Percentiles rank a stretch among this genome's conserved stretches.
Evolutionary conservation across 768 basidiomycete species (phyloP).

Genomic region (Pleurotus ostreatus): DNA sequence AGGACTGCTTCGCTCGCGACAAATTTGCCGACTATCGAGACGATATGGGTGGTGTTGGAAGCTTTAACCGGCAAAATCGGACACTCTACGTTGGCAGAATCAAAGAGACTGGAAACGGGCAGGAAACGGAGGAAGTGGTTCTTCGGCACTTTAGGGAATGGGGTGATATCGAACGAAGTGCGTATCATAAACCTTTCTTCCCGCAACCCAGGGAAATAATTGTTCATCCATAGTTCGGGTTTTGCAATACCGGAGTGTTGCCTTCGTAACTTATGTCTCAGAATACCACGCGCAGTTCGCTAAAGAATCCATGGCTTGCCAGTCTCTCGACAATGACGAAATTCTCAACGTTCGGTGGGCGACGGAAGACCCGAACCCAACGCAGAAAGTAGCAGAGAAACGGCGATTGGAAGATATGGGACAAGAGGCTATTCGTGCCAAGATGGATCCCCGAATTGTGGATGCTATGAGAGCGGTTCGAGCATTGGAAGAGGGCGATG

Average conservation of each 20-base stretch:
- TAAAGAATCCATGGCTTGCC: conserved; percentile 98
- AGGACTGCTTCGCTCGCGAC: conserved; percentile 96
- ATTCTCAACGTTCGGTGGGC: conserved; percentile 99
- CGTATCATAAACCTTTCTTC: conserved; percentile 29
- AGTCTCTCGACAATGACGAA: conserved; percentile 95
- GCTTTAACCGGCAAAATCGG: conserved; percentile 90
- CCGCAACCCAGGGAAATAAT: conserved; percentile 14
- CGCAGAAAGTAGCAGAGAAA: conserved; percentile 82
- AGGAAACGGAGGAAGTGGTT: conserved; percentile 90
- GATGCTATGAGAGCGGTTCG: conserved; percentile 85
- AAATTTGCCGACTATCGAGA: conserved; percentile 97
- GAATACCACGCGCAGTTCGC: conserved; percentile 92
- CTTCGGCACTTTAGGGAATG: conserved; percentile 92
- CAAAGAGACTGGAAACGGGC: conserved; percentile 83
- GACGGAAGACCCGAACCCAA: conserved; percentile 97
- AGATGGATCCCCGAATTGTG: conserved; percentile 84
- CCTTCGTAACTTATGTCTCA: conserved; percentile 91
- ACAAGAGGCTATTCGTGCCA: conserved; percentile 78
- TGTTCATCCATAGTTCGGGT: conserved; percentile 62
- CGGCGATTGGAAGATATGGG: conserved; percentile 80
- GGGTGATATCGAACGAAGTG: conserved; percentile 90
- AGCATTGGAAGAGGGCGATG: conserved; percentile 81
- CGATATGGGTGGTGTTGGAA: conserved; percentile 99
- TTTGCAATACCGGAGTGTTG: conserved; percentile 90
- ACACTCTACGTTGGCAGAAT: conserved; percentile 95